Base-by-base conservation (phyloP, 257 asterid species). In the Nicotiana knightiana region DNA sequence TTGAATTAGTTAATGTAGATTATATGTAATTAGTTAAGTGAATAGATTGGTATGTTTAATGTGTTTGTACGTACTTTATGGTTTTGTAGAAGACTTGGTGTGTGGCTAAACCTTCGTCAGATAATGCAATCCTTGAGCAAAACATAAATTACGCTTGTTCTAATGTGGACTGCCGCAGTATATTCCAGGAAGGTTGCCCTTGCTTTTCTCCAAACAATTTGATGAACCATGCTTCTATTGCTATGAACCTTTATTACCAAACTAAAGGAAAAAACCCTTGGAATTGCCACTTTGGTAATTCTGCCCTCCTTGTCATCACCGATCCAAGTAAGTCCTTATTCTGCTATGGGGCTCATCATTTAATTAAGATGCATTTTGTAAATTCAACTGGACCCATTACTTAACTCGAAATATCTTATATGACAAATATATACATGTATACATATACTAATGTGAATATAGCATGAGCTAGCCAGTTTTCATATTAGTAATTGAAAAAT, bases 71-170 rank as follows among this genome's bases (percentile, higher is more conserved):
- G 24, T 28, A 28, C 30, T 33, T 78, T 11, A 33, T 64, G 62
- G 17, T 68, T 67, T 17, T 11, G 77, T 83, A 91, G 93, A 89
- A 86, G 83, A 86, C 85, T 2, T 92, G 94, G 96, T 92, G 96
- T 59, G 93, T 92, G 84, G 93, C 93, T 4, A 90, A 89, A 78
- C 92, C 96, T 11, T 92, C 96, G 6, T 76, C 92, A 11, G 92
- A 86, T 9, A 46, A 62, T 26, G 43, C 11, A 3, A 10, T 65
- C 18, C 75, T 90, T 15, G 0, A 3, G 28, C 30, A 37, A 4
- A 90, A 88, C 32, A 59, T 89, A 28, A 54, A 81, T 5, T 89
- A 39, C 57, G 93, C 92, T 0, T 92, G 94, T 35, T 71, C 87
- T 6, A 81, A 85, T 3, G 91, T 87, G 9, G 87, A 87, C 48